Conservation (phyloP, 1,284 basidiomycete species). For the Ceratobasidium sp. region DNA sequence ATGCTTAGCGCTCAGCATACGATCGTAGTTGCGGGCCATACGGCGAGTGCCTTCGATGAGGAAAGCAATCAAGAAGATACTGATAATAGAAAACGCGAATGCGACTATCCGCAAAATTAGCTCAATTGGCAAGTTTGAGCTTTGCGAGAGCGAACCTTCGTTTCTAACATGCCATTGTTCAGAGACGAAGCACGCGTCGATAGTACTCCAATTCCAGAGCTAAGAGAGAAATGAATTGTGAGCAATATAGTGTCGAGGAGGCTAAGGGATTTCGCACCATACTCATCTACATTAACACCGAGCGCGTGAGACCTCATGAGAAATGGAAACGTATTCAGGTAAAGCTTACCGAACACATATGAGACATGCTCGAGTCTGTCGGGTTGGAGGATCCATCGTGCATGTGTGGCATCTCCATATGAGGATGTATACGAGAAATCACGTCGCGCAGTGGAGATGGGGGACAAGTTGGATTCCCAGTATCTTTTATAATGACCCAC, state of each 20-base stretch:
- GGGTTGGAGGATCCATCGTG: not conserved
- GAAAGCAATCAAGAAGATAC: slow-evolving; percentile 33
- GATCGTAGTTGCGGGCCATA: slow-evolving; percentile 33
- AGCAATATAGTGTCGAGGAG: not conserved
- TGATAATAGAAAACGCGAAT: slow-evolving; percentile 42
- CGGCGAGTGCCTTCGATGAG: slow-evolving; percentile 33
- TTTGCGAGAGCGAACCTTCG: slow-evolving; percentile 4
- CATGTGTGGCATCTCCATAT: slow-evolving; percentile 1
- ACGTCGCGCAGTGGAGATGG: not conserved
- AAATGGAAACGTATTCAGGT: too few relatives aligned
- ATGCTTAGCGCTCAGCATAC: slow-evolving; percentile 19
- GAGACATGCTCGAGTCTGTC: slow-evolving; percentile 1
- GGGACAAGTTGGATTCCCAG: not conserved
- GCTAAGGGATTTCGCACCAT: slow-evolving; percentile 7
- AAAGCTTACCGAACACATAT: slow-evolving; percentile 19
- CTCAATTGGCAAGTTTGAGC: not conserved
- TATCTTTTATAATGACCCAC: not conserved
- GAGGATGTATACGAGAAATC: not conserved
- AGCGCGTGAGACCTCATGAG: too few relatives aligned
- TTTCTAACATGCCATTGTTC: slow-evolving; percentile 36
- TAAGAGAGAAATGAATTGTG: not conserved
- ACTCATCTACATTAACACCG: slow-evolving; percentile 17
- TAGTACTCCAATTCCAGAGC: slow-evolving; percentile 39
- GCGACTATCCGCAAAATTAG: slow-evolving; percentile 34
- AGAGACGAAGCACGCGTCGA: slow-evolving; percentile 39